A percentile compares a stretch with the other conserved stretches of the same genome.
These are phyloP conservation scores for Plectosphaerella plurivora DNA, from an alignment of 2,329 filamentous ascomycete genomes.

Conservation along the genomic window DNA sequence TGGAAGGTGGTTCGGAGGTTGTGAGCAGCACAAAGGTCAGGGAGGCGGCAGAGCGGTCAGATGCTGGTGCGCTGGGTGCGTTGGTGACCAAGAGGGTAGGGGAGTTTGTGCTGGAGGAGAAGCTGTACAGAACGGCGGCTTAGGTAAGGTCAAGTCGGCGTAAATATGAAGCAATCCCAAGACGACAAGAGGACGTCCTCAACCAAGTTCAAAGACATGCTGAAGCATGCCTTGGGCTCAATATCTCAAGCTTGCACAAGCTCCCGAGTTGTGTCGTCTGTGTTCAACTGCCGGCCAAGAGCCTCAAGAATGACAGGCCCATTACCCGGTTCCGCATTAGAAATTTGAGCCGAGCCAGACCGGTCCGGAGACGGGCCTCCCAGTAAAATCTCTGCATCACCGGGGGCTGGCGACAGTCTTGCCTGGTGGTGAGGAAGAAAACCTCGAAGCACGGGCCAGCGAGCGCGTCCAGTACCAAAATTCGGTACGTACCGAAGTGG, in stretches of 20 bases:
- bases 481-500: slow-evolving; percentile 1
- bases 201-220: no score
- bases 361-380: neutral
- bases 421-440: neutral
- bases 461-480: neutral
- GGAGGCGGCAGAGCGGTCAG: slow-evolving; percentile 42
- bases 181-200: no score
- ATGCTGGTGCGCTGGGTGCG: slow-evolving; percentile 40
- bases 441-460: neutral
- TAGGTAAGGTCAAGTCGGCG: no score
- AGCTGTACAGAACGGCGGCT: slow-evolving; percentile 40
- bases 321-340: neutral
- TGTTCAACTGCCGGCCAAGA: no score
- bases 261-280: no score
- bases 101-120: slow-evolving; percentile 51
- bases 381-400: neutral
- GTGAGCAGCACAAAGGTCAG: slow-evolving; percentile 63
- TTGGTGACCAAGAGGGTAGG: slow-evolving; percentile 55
- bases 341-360: neutral
- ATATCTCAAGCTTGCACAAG: no score
- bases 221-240: no score
- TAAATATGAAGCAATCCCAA: no score
- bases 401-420: neutral
- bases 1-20: slow-evolving; percentile 33
- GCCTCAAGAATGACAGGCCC: no score